These are phyloP conservation scores for Suhomyces sp. DNA, from an alignment of 805 yeast genomes.

Conservation along the genomic window DNA sequence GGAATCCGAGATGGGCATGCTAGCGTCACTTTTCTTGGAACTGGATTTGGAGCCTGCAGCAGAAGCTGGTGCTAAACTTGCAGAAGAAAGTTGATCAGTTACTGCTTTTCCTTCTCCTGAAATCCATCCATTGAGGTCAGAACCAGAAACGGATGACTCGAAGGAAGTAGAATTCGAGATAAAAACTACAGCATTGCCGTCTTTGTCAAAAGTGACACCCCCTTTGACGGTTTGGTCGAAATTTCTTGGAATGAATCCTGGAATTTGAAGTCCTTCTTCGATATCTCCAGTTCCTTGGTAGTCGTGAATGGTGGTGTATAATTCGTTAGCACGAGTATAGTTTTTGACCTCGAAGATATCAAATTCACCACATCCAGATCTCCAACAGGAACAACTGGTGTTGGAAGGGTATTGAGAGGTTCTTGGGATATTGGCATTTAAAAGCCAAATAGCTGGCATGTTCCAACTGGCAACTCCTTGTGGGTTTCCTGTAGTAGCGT, in stretches of 20 bases:
- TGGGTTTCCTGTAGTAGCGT: slow-evolving; percentile 40
- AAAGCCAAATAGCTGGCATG: slow-evolving; percentile 77
- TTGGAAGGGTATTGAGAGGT: slow-evolving; percentile 67
- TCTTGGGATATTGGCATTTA: slow-evolving; percentile 72
- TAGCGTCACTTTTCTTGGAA: slow-evolving; percentile 25
- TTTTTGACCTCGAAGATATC: slow-evolving; percentile 77
- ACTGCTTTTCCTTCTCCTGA: slow-evolving; percentile 31
- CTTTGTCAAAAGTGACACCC: slow-evolving; percentile 66
- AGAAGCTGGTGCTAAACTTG: slow-evolving; percentile 18
- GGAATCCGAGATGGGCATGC: slow-evolving; percentile 9
- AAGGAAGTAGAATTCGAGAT: slow-evolving; percentile 53
- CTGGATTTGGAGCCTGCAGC: slow-evolving; percentile 14
- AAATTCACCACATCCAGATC: slow-evolving; percentile 76
- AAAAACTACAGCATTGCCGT: slow-evolving; percentile 63
- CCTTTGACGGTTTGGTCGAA: slow-evolving; percentile 54
- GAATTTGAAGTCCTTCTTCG: slow-evolving; percentile 56
- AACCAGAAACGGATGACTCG: slow-evolving; percentile 43
- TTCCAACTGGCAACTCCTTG: slow-evolving; percentile 42
- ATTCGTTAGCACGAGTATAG: slow-evolving; percentile 51
- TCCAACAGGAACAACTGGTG: slow-evolving; percentile 72
- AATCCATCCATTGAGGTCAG: slow-evolving; percentile 49
- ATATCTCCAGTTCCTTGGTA: slow-evolving; percentile 70
- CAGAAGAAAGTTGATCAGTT: slow-evolving; percentile 26
- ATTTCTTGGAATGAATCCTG: slow-evolving; percentile 59
- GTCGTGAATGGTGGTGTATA: slow-evolving; percentile 71